These are phyloP conservation scores for Arthrobotrys pseudoclavata DNA, from an alignment of 2,329 filamentous ascomycete species.

Conservation along the genomic window DNA sequence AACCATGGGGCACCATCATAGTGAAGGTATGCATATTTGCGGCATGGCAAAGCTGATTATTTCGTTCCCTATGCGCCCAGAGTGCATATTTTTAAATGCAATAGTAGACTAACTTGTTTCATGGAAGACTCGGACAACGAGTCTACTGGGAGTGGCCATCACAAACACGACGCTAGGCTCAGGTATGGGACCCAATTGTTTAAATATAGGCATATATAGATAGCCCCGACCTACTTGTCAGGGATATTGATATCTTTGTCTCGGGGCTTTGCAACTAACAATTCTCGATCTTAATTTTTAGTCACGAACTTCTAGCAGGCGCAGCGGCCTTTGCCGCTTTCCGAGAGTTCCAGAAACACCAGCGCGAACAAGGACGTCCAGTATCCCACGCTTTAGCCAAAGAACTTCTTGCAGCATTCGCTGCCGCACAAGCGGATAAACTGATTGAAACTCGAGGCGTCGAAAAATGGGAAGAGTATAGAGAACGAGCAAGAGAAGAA, in stretches of 20 bases:
- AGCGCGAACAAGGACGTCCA: conserved; percentile 78
- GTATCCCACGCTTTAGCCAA: conserved; percentile 82
- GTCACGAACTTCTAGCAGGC: conserved; percentile 81
- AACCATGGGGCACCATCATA: conserved; percentile 29
- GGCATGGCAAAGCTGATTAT: too few relatives aligned
- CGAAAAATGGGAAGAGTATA: conserved; percentile 66
- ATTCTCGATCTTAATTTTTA: conserved; percentile 66
- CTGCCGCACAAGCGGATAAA: conserved; percentile 81
- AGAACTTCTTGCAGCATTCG: conserved; percentile 80
- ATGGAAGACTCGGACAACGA: conserved; percentile 31
- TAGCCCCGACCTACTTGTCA: not conserved
- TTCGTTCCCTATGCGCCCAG: too few relatives aligned
- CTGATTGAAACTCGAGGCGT: conserved; percentile 77
- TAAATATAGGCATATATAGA: not conserved
- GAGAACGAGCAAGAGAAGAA: conserved; percentile 34
- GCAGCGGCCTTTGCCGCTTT: conserved; percentile 83
- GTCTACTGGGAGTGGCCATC: conserved; percentile 8
- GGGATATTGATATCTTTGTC: not conserved
- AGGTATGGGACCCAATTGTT: conserved; percentile 1
- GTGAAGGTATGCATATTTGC: conserved; percentile 1
- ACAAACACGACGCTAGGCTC: conserved; percentile 26
- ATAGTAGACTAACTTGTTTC: not conserved
- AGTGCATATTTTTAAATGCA: not conserved
- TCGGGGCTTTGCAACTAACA: not conserved
- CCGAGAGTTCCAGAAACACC: conserved; percentile 82